These are phyloP conservation scores for Knoxia roxburghii DNA, from an alignment of 257 asterid genomes.

Conservation along the genomic window DNA sequence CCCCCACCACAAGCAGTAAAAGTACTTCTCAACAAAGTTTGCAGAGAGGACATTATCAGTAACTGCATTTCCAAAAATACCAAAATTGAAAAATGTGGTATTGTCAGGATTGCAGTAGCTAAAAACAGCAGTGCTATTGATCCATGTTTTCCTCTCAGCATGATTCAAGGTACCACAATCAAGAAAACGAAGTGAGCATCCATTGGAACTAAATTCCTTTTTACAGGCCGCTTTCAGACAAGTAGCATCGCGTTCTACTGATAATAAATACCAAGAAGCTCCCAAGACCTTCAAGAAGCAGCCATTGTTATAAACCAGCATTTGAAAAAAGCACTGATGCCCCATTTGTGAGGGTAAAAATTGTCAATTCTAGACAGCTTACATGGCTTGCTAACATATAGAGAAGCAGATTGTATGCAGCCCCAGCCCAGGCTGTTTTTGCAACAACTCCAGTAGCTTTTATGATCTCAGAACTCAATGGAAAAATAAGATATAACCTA, in stretches of 20 bases:
- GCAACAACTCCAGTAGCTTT: slow-evolving; percentile 86
- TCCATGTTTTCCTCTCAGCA: slow-evolving; percentile 47
- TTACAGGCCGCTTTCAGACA: slow-evolving; percentile 74
- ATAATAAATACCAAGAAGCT: slow-evolving; percentile 76
- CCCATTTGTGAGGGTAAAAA: background rate
- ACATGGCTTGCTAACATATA: slow-evolving; percentile 92
- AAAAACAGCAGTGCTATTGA: slow-evolving; percentile 48
- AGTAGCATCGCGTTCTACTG: slow-evolving; percentile 66
- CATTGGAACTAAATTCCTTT: slow-evolving; percentile 29
- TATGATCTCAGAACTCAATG: slow-evolving; percentile 71
- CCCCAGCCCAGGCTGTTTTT: slow-evolving; percentile 93
- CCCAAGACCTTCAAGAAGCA: slow-evolving; percentile 52
- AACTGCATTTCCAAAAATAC: slow-evolving; percentile 64
- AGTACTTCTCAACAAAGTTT: slow-evolving; percentile 60
- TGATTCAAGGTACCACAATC: slow-evolving; percentile 56
- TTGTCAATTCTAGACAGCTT: slow-evolving; percentile 10
- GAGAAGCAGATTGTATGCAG: slow-evolving; percentile 70
- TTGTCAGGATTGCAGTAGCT: slow-evolving; percentile 52
- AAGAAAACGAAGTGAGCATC: slow-evolving; percentile 54
- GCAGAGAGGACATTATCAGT: slow-evolving; percentile 62
- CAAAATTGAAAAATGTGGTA: slow-evolving; percentile 50
- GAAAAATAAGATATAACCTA: slow-evolving; percentile 71
- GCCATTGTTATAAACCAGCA: slow-evolving; percentile 4
- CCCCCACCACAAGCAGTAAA: slow-evolving; percentile 96
- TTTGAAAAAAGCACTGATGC: background rate